A percentile compares a stretch with the other conserved stretches of the same genome.
These are phyloP conservation scores for Neonothopanus nambi DNA, from an alignment of 1,284 basidiomycete species.

Conservation along the genomic window DNA sequence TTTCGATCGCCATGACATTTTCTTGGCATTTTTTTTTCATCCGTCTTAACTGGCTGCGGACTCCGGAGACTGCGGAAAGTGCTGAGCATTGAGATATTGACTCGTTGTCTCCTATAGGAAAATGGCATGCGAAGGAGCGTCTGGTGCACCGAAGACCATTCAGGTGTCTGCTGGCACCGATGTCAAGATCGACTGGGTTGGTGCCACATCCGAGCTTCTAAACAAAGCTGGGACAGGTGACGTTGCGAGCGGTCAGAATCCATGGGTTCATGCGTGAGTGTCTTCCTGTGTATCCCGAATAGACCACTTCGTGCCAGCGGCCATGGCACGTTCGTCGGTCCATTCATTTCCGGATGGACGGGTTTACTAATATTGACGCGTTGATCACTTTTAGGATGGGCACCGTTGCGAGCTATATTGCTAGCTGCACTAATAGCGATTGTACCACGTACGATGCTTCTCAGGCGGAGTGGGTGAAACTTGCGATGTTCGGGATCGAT, in stretches of 20 bases:
- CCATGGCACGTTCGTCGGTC: no score
- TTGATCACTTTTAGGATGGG: slow-evolving; percentile 10
- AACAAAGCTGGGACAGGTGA: slow-evolving; percentile 9
- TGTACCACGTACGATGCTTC: slow-evolving; percentile 10
- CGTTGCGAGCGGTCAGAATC: background rate
- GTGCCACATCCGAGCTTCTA: slow-evolving; percentile 11
- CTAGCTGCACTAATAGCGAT: slow-evolving; percentile 8
- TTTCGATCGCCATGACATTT: no score
- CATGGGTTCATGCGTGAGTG: slow-evolving; percentile 16
- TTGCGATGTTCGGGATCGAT: slow-evolving; percentile 6
- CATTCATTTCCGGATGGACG: no score
- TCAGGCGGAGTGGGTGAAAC: slow-evolving; percentile 9
- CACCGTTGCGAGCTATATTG: slow-evolving; percentile 7
- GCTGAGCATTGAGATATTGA: background rate
- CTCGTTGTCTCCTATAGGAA: no score
- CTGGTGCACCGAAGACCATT: slow-evolving; percentile 8
- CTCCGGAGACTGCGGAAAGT: background rate
- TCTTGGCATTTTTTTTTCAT: no score
- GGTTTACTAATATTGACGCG: no score
- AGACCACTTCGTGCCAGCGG: no score
- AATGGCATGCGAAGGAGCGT: slow-evolving; percentile 15
- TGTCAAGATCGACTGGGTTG: slow-evolving; percentile 11
- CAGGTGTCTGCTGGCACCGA: slow-evolving; percentile 5
- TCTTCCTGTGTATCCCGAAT: no score
- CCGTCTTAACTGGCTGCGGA: background rate